A percentile compares a stretch with the other conserved stretches of the same genome.
These are phyloP conservation scores for Penicillium odoratum DNA, from an alignment of 495 filamentous ascomycete genomes.

Conservation along the genomic window DNA sequence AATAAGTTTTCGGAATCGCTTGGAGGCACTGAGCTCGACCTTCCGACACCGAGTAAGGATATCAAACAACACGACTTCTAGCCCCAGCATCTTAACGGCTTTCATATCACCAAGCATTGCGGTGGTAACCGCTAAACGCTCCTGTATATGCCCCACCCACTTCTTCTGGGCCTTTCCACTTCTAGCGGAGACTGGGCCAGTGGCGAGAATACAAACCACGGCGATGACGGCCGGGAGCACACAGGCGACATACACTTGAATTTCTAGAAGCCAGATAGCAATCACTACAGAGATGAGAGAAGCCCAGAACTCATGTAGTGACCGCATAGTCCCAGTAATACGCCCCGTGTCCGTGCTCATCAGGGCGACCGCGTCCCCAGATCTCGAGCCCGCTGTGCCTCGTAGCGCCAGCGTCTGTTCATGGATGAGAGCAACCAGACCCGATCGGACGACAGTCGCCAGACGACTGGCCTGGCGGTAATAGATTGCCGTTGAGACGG, in stretches of 20 bases:
- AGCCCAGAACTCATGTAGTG: conserved; percentile 53
- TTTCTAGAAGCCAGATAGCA: conserved; percentile 52
- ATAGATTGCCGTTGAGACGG: conserved; percentile 48
- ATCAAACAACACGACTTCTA: background rate
- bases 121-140: conserved; percentile 6
- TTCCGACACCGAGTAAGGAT: background rate
- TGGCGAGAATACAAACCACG: background rate
- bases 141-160: conserved; percentile 7
- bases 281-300: conserved; percentile 51
- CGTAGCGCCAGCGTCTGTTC: conserved; percentile 32
- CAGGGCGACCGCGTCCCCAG: conserved; percentile 49
- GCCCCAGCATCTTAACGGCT: conserved; percentile 12
- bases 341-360: conserved; percentile 57
- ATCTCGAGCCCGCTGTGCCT: conserved; percentile 21
- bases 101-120: conserved; percentile 4
- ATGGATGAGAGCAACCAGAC: conserved; percentile 39
- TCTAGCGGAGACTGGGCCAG: background rate
- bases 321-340: conserved; percentile 31
- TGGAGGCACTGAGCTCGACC: background rate
- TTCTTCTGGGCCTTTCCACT: background rate
- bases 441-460: conserved; percentile 52
- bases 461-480: conserved; percentile 50
- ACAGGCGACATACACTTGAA: conserved; percentile 47
- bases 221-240: conserved; percentile 45
- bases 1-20: conserved; percentile 6